Base-by-base conservation (phyloP, 139 green algal species). In the Yamagishiella unicocca region DNA sequence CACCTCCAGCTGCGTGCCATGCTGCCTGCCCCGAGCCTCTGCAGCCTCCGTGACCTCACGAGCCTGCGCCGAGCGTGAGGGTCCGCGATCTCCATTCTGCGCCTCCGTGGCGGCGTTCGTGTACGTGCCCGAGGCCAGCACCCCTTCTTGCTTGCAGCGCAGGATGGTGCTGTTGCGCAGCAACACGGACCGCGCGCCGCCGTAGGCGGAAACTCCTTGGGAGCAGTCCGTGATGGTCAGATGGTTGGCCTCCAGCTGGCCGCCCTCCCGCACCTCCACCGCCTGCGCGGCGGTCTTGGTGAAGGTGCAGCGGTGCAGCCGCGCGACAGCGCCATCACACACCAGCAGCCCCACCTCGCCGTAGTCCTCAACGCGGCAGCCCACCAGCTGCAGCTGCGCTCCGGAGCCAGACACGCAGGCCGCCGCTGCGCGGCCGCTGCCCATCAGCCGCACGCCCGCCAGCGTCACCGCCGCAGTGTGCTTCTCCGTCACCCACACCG, bases 121-220 rank as follows among this genome's bases (percentile, higher is more conserved):
- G 66, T 70, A 76, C 27, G 17, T 68, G 43, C 85, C 85, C 1
- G 33, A 29, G 2, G 50, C 25, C n/a, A 90, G 38, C 38, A 90
- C n/a, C 27, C 78, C 78, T 66, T 89, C 85, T 2, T 22, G 42
- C 12, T 35, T 66, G 19, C 40, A 58, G 27, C n/a, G 4, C 24
- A 40, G 31, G 2, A 90, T 75, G 53, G 0, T n/a, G 31, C 76
- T 73, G 70, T 67, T 17, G 31, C 19, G 27, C 29, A 87, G 87
- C 72, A 64, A 8, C 46, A 90, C 40, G 21, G 38, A 35, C 1
- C 55, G 4, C 17, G 87, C 87, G 55, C 87, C 87, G 66, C 85
- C 85, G 67, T 90, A 90, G 37, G 76, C 85, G 1, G 17, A 37
- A 14, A 90, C 77, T 55, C 85, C 85, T 75, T 89, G 74, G 29